These are phyloP conservation scores for Tubosaeta brunneosetosa DNA, from an alignment of 768 basidiomycete species.

Conservation along the genomic window DNA sequence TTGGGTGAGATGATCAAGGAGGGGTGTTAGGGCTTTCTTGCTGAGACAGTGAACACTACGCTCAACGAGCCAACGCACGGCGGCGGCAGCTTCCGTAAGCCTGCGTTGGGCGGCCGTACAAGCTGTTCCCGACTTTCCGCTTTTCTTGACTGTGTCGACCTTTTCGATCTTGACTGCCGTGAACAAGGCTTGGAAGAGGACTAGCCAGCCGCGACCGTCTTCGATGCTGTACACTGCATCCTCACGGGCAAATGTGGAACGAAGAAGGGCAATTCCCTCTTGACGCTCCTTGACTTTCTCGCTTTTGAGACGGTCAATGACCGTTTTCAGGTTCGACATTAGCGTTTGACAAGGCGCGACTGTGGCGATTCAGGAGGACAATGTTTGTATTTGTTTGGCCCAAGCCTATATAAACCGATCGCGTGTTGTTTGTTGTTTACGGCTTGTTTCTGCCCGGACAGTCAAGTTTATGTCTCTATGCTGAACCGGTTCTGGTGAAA, in stretches of 20 bases:
- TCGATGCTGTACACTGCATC: slow-evolving; percentile 39
- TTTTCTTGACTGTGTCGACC: slow-evolving; percentile 38
- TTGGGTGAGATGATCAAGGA: slow-evolving; percentile 63
- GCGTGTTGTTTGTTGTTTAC: slow-evolving; percentile 4
- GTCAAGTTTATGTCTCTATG: slow-evolving; percentile 48
- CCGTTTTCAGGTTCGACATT: slow-evolving; percentile 43
- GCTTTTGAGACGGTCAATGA: slow-evolving; percentile 51
- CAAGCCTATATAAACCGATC: slow-evolving; percentile 20
- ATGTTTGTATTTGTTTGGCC: slow-evolving; percentile 30
- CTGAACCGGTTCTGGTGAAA: slow-evolving; percentile 81
- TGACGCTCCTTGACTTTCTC: slow-evolving; percentile 68
- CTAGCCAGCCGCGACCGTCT: slow-evolving; percentile 50
- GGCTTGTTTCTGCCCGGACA: slow-evolving; percentile 81
- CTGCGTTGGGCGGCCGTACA: slow-evolving; percentile 51
- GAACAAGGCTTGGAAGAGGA: slow-evolving; percentile 72
- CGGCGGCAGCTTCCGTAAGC: slow-evolving; percentile 60
- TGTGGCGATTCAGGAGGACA: slow-evolving; percentile 7
- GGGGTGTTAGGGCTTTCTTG: slow-evolving; percentile 46
- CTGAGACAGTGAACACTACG: slow-evolving; percentile 53
- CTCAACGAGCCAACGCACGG: slow-evolving; percentile 72
- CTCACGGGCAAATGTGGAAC: slow-evolving; percentile 47
- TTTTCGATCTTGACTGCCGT: slow-evolving; percentile 61
- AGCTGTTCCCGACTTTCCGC: slow-evolving; percentile 36
- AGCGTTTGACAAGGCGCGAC: slow-evolving; percentile 13
- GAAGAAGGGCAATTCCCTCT: slow-evolving; percentile 53